Evolutionary conservation across 2,329 filamentous ascomycete genomes (phyloP).

Genomic region (Leptodontidium sp.): DNA sequence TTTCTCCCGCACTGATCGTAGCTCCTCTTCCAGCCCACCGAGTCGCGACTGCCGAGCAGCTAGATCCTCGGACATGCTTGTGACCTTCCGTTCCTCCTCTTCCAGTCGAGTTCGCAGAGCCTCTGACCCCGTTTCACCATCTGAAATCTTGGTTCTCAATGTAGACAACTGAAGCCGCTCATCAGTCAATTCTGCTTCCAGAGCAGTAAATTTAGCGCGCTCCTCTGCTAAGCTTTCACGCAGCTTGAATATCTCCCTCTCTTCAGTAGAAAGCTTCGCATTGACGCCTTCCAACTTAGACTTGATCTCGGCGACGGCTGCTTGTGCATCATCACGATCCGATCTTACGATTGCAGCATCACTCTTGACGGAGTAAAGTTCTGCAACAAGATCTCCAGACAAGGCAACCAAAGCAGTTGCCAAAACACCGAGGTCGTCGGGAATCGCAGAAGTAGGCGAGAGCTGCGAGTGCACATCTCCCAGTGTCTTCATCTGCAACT

Average conservation of each 20-base stretch:
- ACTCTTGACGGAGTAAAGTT: constrained; percentile 65
- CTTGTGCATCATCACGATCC: constrained; percentile 68
- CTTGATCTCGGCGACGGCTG: constrained; percentile 62
- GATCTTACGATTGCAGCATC: constrained; percentile 66
- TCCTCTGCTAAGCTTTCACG: constrained; percentile 62
- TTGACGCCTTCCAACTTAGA: constrained; percentile 63
- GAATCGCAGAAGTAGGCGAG: constrained; percentile 59
- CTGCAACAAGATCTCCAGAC: constrained; percentile 66
- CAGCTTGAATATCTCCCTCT: constrained; percentile 59
- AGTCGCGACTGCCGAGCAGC: constrained; percentile 79
- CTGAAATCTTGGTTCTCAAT: constrained; percentile 76
- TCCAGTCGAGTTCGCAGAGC: constrained; percentile 77
- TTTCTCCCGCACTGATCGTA: constrained; percentile 73
- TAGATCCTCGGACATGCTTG: constrained; percentile 72
- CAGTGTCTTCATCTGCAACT: constrained; percentile 62
- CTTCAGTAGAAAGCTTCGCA: constrained; percentile 60
- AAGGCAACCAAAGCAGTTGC: constrained; percentile 66
- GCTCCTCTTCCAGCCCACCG: constrained; percentile 78
- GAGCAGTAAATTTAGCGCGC: constrained; percentile 60
- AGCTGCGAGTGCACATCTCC: constrained; percentile 67
- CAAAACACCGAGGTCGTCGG: constrained; percentile 64
- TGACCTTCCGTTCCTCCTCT: constrained; percentile 77
- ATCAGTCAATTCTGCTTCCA: constrained; percentile 66
- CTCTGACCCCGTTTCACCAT: constrained; percentile 86
- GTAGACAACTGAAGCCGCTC: constrained; percentile 74